These are phyloP conservation scores for Ganoderma resinaceum DNA, from an alignment of 1,284 basidiomycete species.

Conservation along the genomic window DNA sequence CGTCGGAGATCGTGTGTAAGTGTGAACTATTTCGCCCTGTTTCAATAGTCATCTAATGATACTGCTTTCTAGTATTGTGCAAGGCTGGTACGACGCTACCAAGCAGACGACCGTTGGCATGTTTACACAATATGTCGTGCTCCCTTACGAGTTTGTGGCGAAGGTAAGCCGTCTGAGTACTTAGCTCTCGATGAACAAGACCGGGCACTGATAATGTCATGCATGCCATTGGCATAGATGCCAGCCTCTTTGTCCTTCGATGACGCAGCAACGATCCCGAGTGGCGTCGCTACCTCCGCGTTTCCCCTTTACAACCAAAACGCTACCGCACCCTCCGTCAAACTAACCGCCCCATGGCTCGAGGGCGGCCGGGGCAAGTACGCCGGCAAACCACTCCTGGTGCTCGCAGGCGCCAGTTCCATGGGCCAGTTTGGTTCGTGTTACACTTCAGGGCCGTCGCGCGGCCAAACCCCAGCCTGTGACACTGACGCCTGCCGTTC, in stretches of 20 bases:
- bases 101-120: not conserved
- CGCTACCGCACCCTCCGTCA: not conserved
- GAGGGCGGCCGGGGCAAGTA: slow-evolving; percentile 41
- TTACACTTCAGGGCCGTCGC: slow-evolving; percentile 8
- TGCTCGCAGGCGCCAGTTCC: slow-evolving; percentile 44
- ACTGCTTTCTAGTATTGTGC: not conserved
- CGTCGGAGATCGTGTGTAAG: slow-evolving; percentile 50
- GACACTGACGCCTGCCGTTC: no score
- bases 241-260: slow-evolving; percentile 25
- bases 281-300: slow-evolving; percentile 30
- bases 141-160: slow-evolving; percentile 35
- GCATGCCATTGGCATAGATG: no score
- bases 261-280: slow-evolving; percentile 30
- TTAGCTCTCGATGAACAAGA: not conserved
- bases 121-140: slow-evolving; percentile 1
- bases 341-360: slow-evolving; percentile 30
- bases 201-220: not conserved
- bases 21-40: slow-evolving; percentile 33
- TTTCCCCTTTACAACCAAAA: slow-evolving; percentile 23
- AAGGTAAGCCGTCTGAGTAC: not conserved
- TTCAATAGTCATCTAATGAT: not conserved
- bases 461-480: no score
- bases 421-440: slow-evolving; percentile 45
- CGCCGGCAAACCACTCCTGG: slow-evolving; percentile 38
- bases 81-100: not conserved